Percentiles rank a stretch among this genome's conserved stretches.
These are phyloP conservation scores for Massariosphaeria phaeospora DNA, from an alignment of 495 filamentous ascomycete genomes.

Conservation along the genomic window DNA sequence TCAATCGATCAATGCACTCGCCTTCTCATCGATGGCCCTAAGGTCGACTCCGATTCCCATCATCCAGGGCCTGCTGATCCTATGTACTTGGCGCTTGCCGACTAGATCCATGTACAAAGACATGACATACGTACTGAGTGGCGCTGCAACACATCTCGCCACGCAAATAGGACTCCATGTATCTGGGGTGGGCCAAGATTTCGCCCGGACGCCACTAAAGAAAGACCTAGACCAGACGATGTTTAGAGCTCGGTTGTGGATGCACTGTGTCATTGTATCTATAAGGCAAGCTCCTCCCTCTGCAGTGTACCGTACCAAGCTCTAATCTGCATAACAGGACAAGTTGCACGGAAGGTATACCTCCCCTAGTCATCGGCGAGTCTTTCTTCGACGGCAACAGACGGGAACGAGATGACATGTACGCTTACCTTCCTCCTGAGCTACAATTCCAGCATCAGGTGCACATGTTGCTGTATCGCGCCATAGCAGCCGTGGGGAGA, in stretches of 20 bases:
- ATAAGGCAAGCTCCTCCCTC: slow-evolving; percentile 6
- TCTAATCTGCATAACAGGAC: slow-evolving; percentile 5
- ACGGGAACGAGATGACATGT: slow-evolving; percentile 11
- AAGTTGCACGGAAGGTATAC: slow-evolving; percentile 21
- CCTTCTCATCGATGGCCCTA: slow-evolving; percentile 43
- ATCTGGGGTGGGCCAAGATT: slow-evolving; percentile 26
- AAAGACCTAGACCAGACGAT: slow-evolving; percentile 20
- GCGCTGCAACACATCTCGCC: slow-evolving; percentile 25
- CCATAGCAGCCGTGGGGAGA: slow-evolving; percentile 12
- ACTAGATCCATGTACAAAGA: slow-evolving; percentile 45
- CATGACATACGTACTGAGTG: slow-evolving; percentile 25
- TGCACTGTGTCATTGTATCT: slow-evolving; percentile 22
- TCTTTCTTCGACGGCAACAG: slow-evolving; percentile 14
- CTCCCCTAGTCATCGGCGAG: slow-evolving; percentile 23
- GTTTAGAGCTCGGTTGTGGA: slow-evolving; percentile 24
- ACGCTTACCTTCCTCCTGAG: not conserved
- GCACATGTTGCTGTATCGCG: slow-evolving; percentile 16
- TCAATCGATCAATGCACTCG: slow-evolving; percentile 45
- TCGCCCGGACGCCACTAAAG: slow-evolving; percentile 17
- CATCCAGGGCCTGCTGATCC: slow-evolving; percentile 47
- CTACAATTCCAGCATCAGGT: slow-evolving; percentile 18
- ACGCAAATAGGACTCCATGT: slow-evolving; percentile 28
- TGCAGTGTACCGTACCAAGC: not conserved
- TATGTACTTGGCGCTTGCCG: slow-evolving; percentile 51
- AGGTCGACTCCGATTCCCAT: slow-evolving; percentile 44